Base-by-base conservation (phyloP, 2,329 filamentous ascomycete genomes). In the Coniella vitis region DNA sequence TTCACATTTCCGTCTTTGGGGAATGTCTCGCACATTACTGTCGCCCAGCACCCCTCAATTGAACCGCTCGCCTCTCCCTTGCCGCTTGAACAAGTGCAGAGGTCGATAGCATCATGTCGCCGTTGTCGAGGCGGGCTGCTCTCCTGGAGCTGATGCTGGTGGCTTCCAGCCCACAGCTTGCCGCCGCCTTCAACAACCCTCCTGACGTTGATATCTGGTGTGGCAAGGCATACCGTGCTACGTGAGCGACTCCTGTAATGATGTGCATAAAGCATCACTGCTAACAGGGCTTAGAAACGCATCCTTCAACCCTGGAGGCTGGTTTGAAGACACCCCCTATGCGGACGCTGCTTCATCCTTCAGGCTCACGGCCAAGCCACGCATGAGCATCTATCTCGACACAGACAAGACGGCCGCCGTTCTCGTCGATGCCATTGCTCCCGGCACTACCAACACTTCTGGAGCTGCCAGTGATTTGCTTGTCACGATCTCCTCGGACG, bases 281-380 rank as follows among this genome's bases (percentile, higher is more conserved):
- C 22, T n/a, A 38, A 17, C 17, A 16, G 7, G 22, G 3, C 31
- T 13, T 21, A 73, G 72, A 41, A 69, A 72, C 49, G 63, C 66
- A 4, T 68, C 71, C 1, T 68, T 72, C 54, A 60, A 74, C 53
- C 74, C 73, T 0, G 72, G 71, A 31, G 74, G 75, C 17, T 64
- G 65, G 58, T 64, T 77, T 5, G 54, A 65, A 7, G 61, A 65
- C 29, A 73, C 74, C 10, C 25, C 25, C 25, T 29, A 29, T 29
- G 32, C 52, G 7, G 54, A 49, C 19, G 67, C 68, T 17, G 40
- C 58, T 3, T 56, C 65, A 4, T 54, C 72, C 36, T 60, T 76
- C 13, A 62, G 71, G 54, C 53, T 75, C 2, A 62, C 61, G n/a
- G 51, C 75, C n/a, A 64, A 66, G 39, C 69, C 74, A 13, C 68